Conservation (phyloP, 2,329 filamentous ascomycete genomes). For the Geoglossum cookeanum region DNA sequence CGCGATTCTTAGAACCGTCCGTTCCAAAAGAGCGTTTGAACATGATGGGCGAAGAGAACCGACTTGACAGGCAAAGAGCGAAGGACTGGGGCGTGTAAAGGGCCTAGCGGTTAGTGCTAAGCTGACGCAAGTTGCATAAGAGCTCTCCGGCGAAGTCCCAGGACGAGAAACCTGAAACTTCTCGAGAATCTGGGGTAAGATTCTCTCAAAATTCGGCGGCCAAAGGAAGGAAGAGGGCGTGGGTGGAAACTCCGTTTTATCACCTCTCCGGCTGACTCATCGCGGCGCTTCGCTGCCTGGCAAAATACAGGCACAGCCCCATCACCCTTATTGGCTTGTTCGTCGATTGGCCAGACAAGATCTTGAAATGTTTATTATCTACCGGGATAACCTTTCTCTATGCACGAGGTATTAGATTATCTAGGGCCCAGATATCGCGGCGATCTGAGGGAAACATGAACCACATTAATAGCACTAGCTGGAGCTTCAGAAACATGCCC, state of each 20-base stretch:
- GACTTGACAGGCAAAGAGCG: slow-evolving; percentile 9
- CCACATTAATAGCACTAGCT: too few relatives aligned
- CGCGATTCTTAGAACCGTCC: slow-evolving; percentile 53
- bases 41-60: slow-evolving; percentile 36
- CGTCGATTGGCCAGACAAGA: neutral
- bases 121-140: slow-evolving; percentile 33
- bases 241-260: neutral
- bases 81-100: slow-evolving; percentile 18
- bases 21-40: slow-evolving; percentile 68
- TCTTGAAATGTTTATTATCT: too few relatives aligned
- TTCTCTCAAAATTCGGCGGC: slow-evolving; percentile 22
- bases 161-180: slow-evolving; percentile 19
- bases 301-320: neutral
- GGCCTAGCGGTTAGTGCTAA: slow-evolving; percentile 16
- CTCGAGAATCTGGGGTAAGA: slow-evolving; percentile 17
- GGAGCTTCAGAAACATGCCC: too few relatives aligned
- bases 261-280: neutral
- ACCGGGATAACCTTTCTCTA: too few relatives aligned
- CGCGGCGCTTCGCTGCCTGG: neutral
- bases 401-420: too few relatives aligned
- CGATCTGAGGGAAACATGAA: too few relatives aligned
- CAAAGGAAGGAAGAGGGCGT: slow-evolving; percentile 11
- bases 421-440: too few relatives aligned
- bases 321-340: neutral
- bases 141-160: slow-evolving; percentile 32